Evolutionary conservation across 1,139 yeast genomes (phyloP).

Genomic region (Pichia norvegensis): DNA sequence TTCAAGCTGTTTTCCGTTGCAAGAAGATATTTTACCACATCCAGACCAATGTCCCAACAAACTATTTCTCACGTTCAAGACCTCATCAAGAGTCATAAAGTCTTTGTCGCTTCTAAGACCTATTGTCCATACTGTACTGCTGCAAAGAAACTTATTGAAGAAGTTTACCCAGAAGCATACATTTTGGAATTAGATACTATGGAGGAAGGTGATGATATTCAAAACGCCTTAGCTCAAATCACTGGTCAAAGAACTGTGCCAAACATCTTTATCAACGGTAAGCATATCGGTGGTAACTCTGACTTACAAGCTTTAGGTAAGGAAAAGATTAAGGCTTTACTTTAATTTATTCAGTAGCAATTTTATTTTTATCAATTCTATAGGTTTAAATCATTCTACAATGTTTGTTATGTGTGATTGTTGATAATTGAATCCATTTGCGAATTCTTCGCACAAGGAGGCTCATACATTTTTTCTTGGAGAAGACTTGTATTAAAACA

Average conservation of each 20-base stretch:
- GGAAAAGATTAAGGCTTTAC: slow-evolving; percentile 10
- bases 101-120: slow-evolving; percentile 82
- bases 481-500: too few relatives aligned
- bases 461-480: neutral
- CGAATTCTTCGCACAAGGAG: neutral
- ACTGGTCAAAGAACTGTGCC: slow-evolving; percentile 95
- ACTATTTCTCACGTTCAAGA: slow-evolving; percentile 51
- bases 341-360: neutral
- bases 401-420: too few relatives aligned
- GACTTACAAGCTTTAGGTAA: slow-evolving; percentile 52
- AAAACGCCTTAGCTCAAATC: slow-evolving; percentile 64
- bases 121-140: slow-evolving; percentile 68
- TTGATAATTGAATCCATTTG: neutral
- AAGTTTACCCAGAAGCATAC: slow-evolving; percentile 45
- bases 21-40: slow-evolving; percentile 20
- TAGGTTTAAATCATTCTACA: too few relatives aligned
- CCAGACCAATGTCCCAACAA: slow-evolving; percentile 37
- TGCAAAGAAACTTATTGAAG: slow-evolving; percentile 50
- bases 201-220: slow-evolving; percentile 59
- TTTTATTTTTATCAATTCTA: too few relatives aligned
- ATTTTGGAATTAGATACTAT: slow-evolving; percentile 58
- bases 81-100: slow-evolving; percentile 56
- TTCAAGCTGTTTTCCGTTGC: slow-evolving; percentile 24
- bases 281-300: slow-evolving; percentile 92
- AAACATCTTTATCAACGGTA: slow-evolving; percentile 78